phyloP scores from a whole-genome alignment of 495 filamentous ascomycete species.

The Aspergillus campestris region DNA sequence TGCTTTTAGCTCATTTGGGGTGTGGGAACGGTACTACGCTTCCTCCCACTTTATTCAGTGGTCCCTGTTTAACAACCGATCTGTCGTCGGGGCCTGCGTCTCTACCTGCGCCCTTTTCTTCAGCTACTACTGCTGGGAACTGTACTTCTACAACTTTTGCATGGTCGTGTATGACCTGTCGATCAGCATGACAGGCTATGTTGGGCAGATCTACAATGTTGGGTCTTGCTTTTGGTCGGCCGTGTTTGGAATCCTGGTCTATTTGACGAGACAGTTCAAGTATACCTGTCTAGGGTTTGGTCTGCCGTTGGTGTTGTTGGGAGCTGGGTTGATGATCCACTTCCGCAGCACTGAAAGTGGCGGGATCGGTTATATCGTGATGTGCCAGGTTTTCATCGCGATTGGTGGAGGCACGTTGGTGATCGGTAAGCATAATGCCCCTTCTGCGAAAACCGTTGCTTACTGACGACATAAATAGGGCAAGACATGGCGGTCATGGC shows the following conservation, averaged over 20 bases:
- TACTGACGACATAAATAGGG: no score
- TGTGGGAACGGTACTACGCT: constrained; percentile 52
- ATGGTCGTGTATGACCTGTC: constrained; percentile 58
- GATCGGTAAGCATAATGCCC: constrained; percentile 27
- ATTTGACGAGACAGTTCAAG: constrained; percentile 48
- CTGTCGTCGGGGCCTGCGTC: constrained; percentile 54
- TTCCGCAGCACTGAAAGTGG: constrained; percentile 57
- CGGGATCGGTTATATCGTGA: constrained; percentile 59
- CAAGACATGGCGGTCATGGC: constrained; percentile 65
- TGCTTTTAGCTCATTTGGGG: constrained; percentile 46
- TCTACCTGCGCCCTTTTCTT: constrained; percentile 48
- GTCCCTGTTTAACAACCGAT: constrained; percentile 51
- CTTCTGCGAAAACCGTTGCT: no score
- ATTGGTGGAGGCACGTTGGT: constrained; percentile 51
- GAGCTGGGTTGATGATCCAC: constrained; percentile 57
- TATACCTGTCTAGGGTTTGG: constrained; percentile 51
- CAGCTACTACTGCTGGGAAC: constrained; percentile 59
- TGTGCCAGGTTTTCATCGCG: constrained; percentile 72
- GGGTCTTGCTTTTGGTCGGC: constrained; percentile 58
- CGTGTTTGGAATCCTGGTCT: constrained; percentile 50
- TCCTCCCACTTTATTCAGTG: constrained; percentile 54
- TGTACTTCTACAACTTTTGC: constrained; percentile 62
- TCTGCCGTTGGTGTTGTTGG: constrained; percentile 54
- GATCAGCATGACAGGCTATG: constrained; percentile 52
- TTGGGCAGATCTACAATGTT: constrained; percentile 61